Evolutionary conservation across 2,329 filamentous ascomycete species (phyloP).

Genomic region (Trichoderma koningii): DNA sequence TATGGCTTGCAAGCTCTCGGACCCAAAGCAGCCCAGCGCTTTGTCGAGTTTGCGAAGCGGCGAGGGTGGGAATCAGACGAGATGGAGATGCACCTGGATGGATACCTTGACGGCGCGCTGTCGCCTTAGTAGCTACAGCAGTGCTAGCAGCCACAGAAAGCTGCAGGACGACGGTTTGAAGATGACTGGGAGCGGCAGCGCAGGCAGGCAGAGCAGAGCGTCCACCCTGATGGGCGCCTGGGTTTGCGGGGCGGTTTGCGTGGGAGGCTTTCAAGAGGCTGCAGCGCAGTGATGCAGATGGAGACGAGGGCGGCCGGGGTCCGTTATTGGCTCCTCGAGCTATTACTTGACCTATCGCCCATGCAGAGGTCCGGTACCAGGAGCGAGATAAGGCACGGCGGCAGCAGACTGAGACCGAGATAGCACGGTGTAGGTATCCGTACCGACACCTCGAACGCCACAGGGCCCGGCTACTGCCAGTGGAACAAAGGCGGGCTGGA

Average conservation of each 20-base stretch:
- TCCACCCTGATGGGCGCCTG: constrained; percentile 23
- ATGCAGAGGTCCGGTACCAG: constrained; percentile 15
- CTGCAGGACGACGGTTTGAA: constrained; percentile 11
- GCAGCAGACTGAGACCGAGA: constrained; percentile 3
- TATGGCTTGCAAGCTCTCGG: no score
- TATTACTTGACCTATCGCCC: constrained; percentile 6
- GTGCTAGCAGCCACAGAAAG: background rate
- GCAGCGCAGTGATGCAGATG: constrained; percentile 28
- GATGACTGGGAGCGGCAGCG: constrained; percentile 20
- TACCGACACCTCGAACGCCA: background rate
- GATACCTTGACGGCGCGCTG: constrained; percentile 7
- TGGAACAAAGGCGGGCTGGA: background rate
- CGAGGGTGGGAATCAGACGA: background rate
- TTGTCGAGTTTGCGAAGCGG: background rate
- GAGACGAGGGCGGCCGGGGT: constrained; percentile 18
- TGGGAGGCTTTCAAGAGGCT: constrained; percentile 28
- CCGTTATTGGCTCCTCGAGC: background rate
- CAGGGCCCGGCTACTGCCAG: constrained; percentile 6
- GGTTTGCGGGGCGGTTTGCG: constrained; percentile 28
- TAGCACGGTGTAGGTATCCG: constrained; percentile 19
- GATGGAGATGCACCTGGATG: constrained; percentile 19
- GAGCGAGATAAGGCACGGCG: constrained; percentile 17
- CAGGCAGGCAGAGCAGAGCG: constrained; percentile 16
- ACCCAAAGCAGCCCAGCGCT: background rate
- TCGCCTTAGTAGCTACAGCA: constrained; percentile 4